A percentile compares a stretch with the other conserved stretches of the same genome.
Conservation (phyloP, 2,329 filamentous ascomycete species). For the Penicillium olsonii region DNA sequence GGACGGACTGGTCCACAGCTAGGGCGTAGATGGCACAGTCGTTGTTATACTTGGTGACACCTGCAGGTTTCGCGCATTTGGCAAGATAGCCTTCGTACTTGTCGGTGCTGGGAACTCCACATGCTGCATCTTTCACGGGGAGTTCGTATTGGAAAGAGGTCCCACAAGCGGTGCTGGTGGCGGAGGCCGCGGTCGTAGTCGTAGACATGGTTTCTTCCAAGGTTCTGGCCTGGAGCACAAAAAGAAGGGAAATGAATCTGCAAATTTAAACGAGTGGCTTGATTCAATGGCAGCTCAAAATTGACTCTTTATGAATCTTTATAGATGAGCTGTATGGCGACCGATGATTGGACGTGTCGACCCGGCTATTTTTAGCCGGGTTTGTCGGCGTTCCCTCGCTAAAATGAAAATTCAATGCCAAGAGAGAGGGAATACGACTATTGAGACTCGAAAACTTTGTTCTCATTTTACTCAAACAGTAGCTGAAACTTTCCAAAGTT, state of each 20-base stretch:
- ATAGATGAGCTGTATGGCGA: neutral
- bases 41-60: constrained; percentile 21
- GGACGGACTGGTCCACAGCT: constrained; percentile 23
- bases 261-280: neutral
- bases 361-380: constrained; percentile 3
- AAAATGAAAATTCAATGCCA: neutral
- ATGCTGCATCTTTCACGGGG: constrained; percentile 27
- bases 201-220: constrained; percentile 2
- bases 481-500: neutral
- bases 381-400: neutral
- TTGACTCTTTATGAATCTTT: neutral
- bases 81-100: constrained; percentile 21
- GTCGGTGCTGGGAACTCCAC: constrained; percentile 24
- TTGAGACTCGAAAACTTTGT: neutral
- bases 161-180: constrained; percentile 16
- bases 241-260: neutral
- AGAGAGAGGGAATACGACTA: neutral
- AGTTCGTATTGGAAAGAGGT: constrained; percentile 25
- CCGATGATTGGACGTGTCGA: neutral
- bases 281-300: neutral
- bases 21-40: constrained; percentile 27
- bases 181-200: constrained; percentile 8
- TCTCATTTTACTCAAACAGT: neutral
- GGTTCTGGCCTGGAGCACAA: too few species aligned
- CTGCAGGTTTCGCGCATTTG: constrained; percentile 21